Base-by-base conservation (phyloP, 2,329 filamentous ascomycete genomes). In the Arachnopeziza araneosa region DNA sequence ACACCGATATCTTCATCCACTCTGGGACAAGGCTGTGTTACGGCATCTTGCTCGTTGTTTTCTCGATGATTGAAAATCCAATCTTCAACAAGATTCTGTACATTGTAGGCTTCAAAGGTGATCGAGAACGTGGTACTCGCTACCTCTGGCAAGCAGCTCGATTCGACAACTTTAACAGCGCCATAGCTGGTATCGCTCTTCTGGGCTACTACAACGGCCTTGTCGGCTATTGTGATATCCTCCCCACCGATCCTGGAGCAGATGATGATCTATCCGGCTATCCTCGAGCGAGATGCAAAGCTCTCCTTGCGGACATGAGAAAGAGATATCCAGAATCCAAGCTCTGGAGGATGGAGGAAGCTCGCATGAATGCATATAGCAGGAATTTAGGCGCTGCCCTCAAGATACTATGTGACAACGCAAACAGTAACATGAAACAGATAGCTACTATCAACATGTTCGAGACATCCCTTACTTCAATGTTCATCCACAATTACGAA, bases 111-210 rank as follows among this genome's bases (percentile, higher is more conserved):
- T 98, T 98, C 76, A 87, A 85, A 63, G 95, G 95, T 32, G 93
- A 98, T 72, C 87, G 93, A 51, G 85, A 91, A 63, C 83, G 88
- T 49, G 95, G 93, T 10, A 80, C 97, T 32, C 80, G 83, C 49
- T 89, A 97, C 84, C 84, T 99, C 4, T 99, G 95, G 95, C 87
- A 90, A 71, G 90, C 91, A 14, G 92, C 91, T 23, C 86, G 87
- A 55, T 95, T 93, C 72, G 77, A 87, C 63, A 96, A 96, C 72
- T 83, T 98, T 69, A 96, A 97, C 70, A 93, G 93, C n/a, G 93
- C 90, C 7, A 88, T 98, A 71, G 87, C 93, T 0, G 91, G 88
- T 0, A 80, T 98, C 50, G 83, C 91, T 24, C 78, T 97, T 0
- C 80, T 98, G 19, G 87, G 85, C 0, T 98, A 92, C 74, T 96